Base-by-base conservation (phyloP, 208 protist genomes). In the Crithidia fasciculata region DNA sequence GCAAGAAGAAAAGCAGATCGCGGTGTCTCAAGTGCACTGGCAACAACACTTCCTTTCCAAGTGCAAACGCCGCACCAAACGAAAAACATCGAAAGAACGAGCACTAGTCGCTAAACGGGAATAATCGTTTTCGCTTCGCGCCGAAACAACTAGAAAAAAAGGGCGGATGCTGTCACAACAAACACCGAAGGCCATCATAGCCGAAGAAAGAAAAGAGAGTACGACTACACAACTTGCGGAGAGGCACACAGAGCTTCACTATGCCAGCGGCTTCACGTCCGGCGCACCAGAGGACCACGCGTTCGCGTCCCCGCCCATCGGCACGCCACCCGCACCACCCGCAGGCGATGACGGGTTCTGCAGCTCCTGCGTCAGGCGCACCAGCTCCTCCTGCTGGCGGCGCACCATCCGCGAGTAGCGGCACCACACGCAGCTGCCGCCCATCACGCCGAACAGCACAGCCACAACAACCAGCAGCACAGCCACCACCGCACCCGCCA, bases 351-450 rank as follows among this genome's bases (percentile, higher is more conserved):
- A 40, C 4, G 54, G 54, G 19, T 40, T 58, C 54, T 58, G 54
- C 54, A 58, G 15, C 74, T 84, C 74, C 39, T 50, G 19, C 9
- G 69, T 63, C 9, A 76, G 58, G 5, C 53, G 72, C 36, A 69
- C 63, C 19, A 66, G 55, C 59, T 80, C 78, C 45, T 75, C 69
- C 72, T 86, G 65, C 44, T 77, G 52, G 10, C 47, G 37, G 50
- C 78, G 78, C 47, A 86, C 66, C 41, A 69, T 76, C 8, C 68
- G 72, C 6, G 82, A 44, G 40, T 76, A 74, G 49, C 61, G 72
- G 61, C 62, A 76, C 82, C 77, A 86, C 74, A 78, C 64, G 41
- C 68, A 72, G 59, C 64, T 78, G 37, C 78, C 77, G 13, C 73
- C 61, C 28, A 77, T 41, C n/a, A 81, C 18, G n/a, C 61, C 60